Percentiles rank a stretch among this genome's conserved stretches.
These are phyloP conservation scores for Venturia aucupariae DNA, from an alignment of 2,329 filamentous ascomycete species.

Conservation along the genomic window DNA sequence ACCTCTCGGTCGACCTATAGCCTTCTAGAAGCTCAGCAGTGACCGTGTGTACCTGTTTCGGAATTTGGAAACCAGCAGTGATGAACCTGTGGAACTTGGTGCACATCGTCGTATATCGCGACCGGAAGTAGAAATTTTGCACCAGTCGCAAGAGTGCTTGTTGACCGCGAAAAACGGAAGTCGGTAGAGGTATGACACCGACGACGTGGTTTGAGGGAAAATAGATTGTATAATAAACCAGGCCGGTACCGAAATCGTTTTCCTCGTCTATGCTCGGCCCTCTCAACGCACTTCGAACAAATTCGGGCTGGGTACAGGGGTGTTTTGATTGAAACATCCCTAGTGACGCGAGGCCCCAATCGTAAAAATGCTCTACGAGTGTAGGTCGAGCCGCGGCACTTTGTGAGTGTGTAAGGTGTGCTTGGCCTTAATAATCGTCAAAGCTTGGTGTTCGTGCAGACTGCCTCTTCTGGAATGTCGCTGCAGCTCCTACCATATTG, in stretches of 20 bases:
- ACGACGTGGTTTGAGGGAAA: not conserved
- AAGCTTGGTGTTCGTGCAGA: not conserved
- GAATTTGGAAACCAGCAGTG: not conserved
- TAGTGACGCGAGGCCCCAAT: constrained; percentile 4
- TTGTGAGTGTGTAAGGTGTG: not conserved
- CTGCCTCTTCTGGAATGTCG: not conserved
- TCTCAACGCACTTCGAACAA: not conserved
- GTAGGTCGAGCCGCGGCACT: not conserved
- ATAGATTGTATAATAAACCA: constrained; percentile 1
- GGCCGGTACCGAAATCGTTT: not conserved
- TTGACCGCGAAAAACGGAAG: not conserved
- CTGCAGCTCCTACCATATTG: not conserved
- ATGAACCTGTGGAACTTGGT: not conserved
- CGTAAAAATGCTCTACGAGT: not conserved
- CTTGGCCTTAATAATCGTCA: not conserved
- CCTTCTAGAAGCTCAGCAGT: not conserved
- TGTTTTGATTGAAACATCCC: constrained; percentile 6
- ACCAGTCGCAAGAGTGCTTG: not conserved
- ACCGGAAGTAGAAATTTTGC: not conserved
- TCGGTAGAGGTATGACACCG: not conserved
- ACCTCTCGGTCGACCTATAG: not conserved
- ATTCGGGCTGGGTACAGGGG: not conserved
- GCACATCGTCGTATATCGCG: not conserved
- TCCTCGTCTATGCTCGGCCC: constrained; percentile 7
- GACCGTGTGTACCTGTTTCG: not conserved